Evolutionary conservation across 1,139 yeast species (phyloP).

Genomic region (Casaregolazyma suthepensis): DNA sequence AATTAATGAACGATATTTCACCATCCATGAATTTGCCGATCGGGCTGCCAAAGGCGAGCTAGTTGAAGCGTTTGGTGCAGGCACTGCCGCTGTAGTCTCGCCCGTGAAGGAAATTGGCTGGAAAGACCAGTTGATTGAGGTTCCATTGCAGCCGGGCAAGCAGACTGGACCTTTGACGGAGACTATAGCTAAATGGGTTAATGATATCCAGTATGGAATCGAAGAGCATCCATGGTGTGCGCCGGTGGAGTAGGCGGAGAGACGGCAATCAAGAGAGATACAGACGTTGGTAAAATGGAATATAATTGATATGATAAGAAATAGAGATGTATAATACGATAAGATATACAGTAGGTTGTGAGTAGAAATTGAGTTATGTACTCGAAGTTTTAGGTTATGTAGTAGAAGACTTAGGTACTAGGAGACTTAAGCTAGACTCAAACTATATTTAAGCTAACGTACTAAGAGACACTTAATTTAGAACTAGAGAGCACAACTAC

Average conservation of each 20-base stretch:
- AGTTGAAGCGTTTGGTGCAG: constrained; percentile 95
- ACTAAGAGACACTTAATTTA: too few species aligned
- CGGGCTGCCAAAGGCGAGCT: constrained; percentile 73
- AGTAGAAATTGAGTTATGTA: too few species aligned
- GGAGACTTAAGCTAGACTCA: too few species aligned
- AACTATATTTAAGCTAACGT: too few species aligned
- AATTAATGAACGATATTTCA: constrained; percentile 71
- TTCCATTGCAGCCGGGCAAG: constrained; percentile 74
- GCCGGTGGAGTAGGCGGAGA: background rate
- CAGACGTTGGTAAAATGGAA: background rate
- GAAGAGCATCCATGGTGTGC: constrained; percentile 47
- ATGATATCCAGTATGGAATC: constrained; percentile 82
- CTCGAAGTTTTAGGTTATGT: too few species aligned
- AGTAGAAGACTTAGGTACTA: too few species aligned
- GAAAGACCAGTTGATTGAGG: constrained; percentile 61
- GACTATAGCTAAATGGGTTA: constrained; percentile 75
- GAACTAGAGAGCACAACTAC: too few species aligned
- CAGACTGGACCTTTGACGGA: constrained; percentile 75
- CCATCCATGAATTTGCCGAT: constrained; percentile 74
- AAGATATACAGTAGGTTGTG: too few species aligned
- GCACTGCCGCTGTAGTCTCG: constrained; percentile 95
- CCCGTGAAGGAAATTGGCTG: constrained; percentile 87
- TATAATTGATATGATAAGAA: background rate
- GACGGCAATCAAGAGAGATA: background rate
- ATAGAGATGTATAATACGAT: too few species aligned